phyloP scores from a whole-genome alignment of 1,284 basidiomycete species.

The Phellopilus nigrolimitatus region DNA sequence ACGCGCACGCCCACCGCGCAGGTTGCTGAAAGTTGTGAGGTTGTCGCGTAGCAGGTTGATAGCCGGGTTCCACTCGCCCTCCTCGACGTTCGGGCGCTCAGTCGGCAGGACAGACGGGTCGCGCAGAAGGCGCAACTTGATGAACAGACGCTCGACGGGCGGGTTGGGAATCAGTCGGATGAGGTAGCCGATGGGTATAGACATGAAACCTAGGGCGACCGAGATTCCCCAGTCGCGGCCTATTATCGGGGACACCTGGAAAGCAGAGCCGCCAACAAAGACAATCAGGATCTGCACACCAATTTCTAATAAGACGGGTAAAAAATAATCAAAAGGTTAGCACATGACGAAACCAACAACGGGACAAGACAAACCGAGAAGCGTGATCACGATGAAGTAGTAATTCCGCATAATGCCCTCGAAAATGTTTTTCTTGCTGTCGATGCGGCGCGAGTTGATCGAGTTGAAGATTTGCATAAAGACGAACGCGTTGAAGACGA shows the following conservation, averaged over 20 bases:
- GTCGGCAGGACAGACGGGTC: slow-evolving; percentile 69
- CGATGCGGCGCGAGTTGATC: slow-evolving; percentile 85
- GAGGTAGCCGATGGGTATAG: slow-evolving; percentile 83
- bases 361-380: slow-evolving; percentile 55
- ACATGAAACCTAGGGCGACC: slow-evolving; percentile 79
- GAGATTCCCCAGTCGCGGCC: slow-evolving; percentile 93
- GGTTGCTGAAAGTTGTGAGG: slow-evolving; percentile 71
- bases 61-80: slow-evolving; percentile 57
- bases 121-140: slow-evolving; percentile 59
- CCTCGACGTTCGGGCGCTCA: slow-evolving; percentile 45
- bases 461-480: slow-evolving; percentile 97
- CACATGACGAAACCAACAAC: not conserved
- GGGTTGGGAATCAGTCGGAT: slow-evolving; percentile 80
- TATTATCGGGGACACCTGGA: slow-evolving; percentile 79
- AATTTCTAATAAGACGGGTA: slow-evolving; percentile 54
- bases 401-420: slow-evolving; percentile 77
- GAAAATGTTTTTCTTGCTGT: slow-evolving; percentile 86
- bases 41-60: slow-evolving; percentile 82
- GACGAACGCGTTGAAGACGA: slow-evolving; percentile 97
- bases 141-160: slow-evolving; percentile 75
- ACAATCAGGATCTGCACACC: slow-evolving; percentile 86
- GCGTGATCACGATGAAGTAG: slow-evolving; percentile 86
- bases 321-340: slow-evolving; percentile 12
- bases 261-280: slow-evolving; percentile 87
- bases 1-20: slow-evolving; percentile 82